Evolutionary conservation across 257 asterid genomes (phyloP), one percentile per base, ranked within the genome.

Genomic region (Cynanchum wilfordii): DNA sequence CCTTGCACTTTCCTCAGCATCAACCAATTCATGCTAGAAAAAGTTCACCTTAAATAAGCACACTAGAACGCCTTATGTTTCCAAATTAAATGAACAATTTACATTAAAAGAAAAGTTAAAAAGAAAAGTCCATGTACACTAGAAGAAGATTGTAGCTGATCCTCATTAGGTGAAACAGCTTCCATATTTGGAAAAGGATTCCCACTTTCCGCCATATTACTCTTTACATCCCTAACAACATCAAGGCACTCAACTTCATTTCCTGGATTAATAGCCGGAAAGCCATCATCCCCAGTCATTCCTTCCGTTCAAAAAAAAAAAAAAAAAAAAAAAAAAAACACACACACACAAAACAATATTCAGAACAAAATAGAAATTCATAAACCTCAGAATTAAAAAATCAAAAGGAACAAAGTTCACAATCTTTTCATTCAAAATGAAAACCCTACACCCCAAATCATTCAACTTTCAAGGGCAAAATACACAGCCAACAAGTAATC

Each of bases 21-120:
- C 80, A 78, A 67, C 73, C 10, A 83, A 80, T 69, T 75, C 87
- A 72, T 70, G 87, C 97, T 89, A 87, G 84, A 84, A 59, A 63
- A 79, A 52, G 72, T 74, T 64, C 76, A 76, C 42, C 44, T 11
- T 42, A 50, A 47, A 68, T 33, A 38, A 69, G 59, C n/a, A 69
- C 1, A 60, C 64, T 51, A 51, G 40, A 69, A 9, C 20, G 29
- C 7, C 64, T 40, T 16, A 42, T 20, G 5, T n/a, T 33, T 0
- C 51, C 22, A 63, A 69, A 36, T 25, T 27, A 12, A 44, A 22
- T 44, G 15, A 29, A 50, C 30, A 30, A 10, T n/a, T 16, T 27
- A 33, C n/a, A 69, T 40, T 47, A 42, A 62, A 73, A 27, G 4
- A 47, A 15, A 44, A 22, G 27, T 42, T 50, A 15, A n/a, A 49